Evolutionary conservation across 371 early-diverging fungal species (phyloP).

Genomic region (Syncephalastrum monosporum): DNA sequence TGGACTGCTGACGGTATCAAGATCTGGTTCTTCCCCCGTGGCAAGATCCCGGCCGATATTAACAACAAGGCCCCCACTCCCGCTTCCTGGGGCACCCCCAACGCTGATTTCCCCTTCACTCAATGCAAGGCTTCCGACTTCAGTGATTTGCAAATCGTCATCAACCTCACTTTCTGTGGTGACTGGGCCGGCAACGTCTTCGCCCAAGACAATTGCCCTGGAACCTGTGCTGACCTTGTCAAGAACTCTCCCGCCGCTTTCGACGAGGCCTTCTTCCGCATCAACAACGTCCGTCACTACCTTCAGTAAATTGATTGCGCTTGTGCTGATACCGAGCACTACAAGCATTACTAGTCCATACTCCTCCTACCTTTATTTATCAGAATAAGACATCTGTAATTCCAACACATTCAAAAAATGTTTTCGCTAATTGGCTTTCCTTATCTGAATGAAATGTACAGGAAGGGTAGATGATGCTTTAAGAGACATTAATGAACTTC

Average conservation of each 20-base stretch:
- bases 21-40: conserved; percentile 34
- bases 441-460: too few relatives aligned
- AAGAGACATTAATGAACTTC: too few relatives aligned
- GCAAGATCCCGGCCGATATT: conserved; percentile 34
- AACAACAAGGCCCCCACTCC: conserved; percentile 17
- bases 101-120: conserved; percentile 21
- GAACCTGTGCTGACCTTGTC: conserved; percentile 15
- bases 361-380: too few relatives aligned
- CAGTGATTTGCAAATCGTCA: conserved; percentile 9
- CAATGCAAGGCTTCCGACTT: conserved; percentile 9
- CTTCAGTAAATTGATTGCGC: not conserved
- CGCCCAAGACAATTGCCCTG: conserved; percentile 4
- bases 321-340: not conserved
- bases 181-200: conserved; percentile 18
- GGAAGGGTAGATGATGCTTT: too few relatives aligned
- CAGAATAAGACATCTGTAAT: too few relatives aligned
- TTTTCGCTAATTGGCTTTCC: too few relatives aligned
- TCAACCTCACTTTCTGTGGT: conserved; percentile 23
- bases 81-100: conserved; percentile 23
- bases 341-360: too few relatives aligned
- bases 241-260: conserved; percentile 13
- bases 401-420: too few relatives aligned
- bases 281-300: conserved; percentile 18
- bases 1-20: conserved; percentile 30
- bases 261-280: conserved; percentile 19